A percentile compares a stretch with the other conserved stretches of the same genome.
These are phyloP conservation scores for Sporothrix brunneoviolacea DNA, from an alignment of 2,329 filamentous ascomycete genomes.

Conservation along the genomic window DNA sequence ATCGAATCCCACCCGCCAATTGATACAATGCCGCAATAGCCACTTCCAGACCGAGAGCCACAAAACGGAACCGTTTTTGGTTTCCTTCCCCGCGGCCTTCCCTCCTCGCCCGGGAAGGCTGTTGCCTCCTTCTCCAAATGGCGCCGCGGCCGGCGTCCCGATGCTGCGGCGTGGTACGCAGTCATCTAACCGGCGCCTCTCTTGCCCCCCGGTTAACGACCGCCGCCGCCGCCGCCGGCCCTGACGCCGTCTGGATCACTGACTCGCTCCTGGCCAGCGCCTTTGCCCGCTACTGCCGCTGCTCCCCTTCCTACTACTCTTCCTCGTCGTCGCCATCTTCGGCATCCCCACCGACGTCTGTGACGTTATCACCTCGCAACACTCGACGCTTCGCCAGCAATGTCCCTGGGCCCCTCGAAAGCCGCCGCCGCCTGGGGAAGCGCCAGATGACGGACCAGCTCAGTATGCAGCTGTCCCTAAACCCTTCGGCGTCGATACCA, in stretches of 20 bases:
- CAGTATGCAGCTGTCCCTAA: conserved; percentile 30
- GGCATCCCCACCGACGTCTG: neutral
- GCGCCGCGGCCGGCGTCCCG: conserved; percentile 17
- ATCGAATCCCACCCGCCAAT: too few species aligned
- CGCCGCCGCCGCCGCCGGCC: conserved; percentile 28
- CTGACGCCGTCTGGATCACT: conserved; percentile 50
- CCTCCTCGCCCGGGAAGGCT: conserved; percentile 2
- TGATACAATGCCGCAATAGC: too few species aligned
- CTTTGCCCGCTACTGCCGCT: conserved; percentile 39
- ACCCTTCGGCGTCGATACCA: neutral
- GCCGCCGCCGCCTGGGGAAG: conserved; percentile 45
- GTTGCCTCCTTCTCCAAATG: neutral
- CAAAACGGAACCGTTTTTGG: too few species aligned
- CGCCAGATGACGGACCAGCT: conserved; percentile 47
- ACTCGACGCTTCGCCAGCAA: conserved; percentile 30
- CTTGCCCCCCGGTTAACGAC: conserved; percentile 36
- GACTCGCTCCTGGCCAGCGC: conserved; percentile 48
- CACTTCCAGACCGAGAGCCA: too few species aligned
- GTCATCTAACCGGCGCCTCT: neutral
- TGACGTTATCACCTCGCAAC: conserved; percentile 22
- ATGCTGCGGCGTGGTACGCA: conserved; percentile 8
- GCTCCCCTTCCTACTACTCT: too few species aligned
- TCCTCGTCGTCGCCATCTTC: too few species aligned
- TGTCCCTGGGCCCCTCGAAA: conserved; percentile 49
- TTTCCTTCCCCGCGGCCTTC: too few species aligned